Base-by-base conservation (phyloP, 345 rosid species). In the thale cress (Arabidopsis thaliana) region DNA sequence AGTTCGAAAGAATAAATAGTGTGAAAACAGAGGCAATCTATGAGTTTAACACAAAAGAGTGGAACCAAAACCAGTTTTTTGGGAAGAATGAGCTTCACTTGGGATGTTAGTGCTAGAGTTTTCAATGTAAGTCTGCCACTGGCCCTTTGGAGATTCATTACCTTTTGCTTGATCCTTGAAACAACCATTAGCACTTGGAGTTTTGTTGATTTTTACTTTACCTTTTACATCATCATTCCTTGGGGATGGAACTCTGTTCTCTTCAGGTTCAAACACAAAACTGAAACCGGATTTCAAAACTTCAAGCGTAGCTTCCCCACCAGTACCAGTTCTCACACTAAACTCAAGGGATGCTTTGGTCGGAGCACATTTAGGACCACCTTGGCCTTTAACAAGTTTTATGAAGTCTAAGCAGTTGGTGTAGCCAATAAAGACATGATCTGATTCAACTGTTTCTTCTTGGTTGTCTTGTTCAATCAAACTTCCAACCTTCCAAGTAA, bases 221-320 rank as follows among this genome's bases (percentile, higher is more conserved):
- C 41, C 33, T 72, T 16, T 1, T 4, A 25, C 59, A 0, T 72
- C 32, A 2, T 38, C 69, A 61, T 51, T 32, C 23, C 13, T 62
- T 40, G 53, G 62, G 8, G 0, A 9, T 5, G 61, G 0, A 44
- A 13, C 14, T 33, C 8, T 44, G 64, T 42, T 73, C 65, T 73
- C 71, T 8, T 64, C 71, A 45, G 71, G 42, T 34, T 73, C 71
- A 65, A 53, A 73, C 37, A 55, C 71, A 3, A 64, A 63, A 52
- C 71, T 41, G 38, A 73, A 45, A 53, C 77, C 77, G 13, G 78
- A 73, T 64, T 48, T 73, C 71, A 52, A 22, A 20, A 73, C 71
- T 10, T 73, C 71, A 62, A 72, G 12, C 4, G 9, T 40, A 12
- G 60, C 52, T 61, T 62, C 60, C 25, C 4, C 60, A n/a, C 46